Evolutionary conservation across 2,329 filamentous ascomycete species (phyloP), one percentile per base, ranked within the genome.

Genomic region (Stagonosporopsis cucurbitacearum): DNA sequence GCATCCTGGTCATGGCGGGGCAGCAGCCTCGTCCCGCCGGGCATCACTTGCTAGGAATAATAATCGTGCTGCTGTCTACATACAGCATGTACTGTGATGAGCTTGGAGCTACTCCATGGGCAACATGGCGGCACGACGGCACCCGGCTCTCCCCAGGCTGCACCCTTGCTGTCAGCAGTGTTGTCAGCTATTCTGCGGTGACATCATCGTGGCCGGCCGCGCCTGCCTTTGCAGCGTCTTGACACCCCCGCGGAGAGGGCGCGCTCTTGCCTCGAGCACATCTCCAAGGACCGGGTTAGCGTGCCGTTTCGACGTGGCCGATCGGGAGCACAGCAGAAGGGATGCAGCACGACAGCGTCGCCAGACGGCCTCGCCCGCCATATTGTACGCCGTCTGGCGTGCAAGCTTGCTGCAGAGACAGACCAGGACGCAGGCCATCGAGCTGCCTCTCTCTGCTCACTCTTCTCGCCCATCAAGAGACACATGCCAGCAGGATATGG

Each of bases 1-100:
- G 53, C 50, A 57, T 54, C 60, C 58, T 55, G 58, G 48, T 36
- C 51, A 54, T 50, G 50, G 59, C 54, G 58, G 58, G 58, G 58
- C 54, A 54, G 17, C 48, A 54, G 48, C 37, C 57, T 50, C 52
- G 36, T 50, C 52, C 32, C 28, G 22, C 32, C 33, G 32, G 39
- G 26, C 39, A 48, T 48, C 44, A 32, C n/a, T n/a, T n/a, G n/a
- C n/a, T n/a, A n/a, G n/a, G n/a, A n/a, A n/a, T n/a, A n/a, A n/a
- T n/a, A n/a, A n/a, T n/a, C n/a, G n/a, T n/a, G n/a, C n/a, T n/a
- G n/a, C n/a, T n/a, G n/a, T n/a, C n/a, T n/a, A n/a, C n/a, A n/a
- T n/a, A n/a, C n/a, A n/a, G n/a, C n/a, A n/a, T n/a, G n/a, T n/a
- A n/a, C 23, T 13, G 22, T 46, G 25, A 43, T 6, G 12, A 33